A percentile compares a stretch with the other conserved stretches of the same genome.
phyloP scores from a whole-genome alignment of 129 eudicot species.

The sunflower (Helianthus annuus) region DNA sequence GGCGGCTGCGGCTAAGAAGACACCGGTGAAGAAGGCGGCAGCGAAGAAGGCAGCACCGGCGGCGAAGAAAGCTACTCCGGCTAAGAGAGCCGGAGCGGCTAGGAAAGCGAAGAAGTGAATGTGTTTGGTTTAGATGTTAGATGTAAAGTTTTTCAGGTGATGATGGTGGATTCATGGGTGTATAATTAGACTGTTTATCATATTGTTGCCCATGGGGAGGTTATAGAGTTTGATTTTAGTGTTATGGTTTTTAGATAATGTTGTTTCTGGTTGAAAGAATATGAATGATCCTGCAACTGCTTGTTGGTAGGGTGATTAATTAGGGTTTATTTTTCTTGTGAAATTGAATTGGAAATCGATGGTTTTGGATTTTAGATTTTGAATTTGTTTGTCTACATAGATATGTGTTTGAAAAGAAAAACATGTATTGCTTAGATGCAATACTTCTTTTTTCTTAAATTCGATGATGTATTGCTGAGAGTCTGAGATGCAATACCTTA shows the following conservation, averaged over 20 bases:
- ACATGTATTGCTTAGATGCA: too few species aligned
- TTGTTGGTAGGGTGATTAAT: constrained; percentile 1
- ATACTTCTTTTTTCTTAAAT: too few species aligned
- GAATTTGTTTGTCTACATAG: neutral
- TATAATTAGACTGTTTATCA: neutral
- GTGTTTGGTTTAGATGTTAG: neutral
- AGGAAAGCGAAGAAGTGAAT: neutral
- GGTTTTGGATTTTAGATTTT: neutral
- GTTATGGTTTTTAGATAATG: too few species aligned
- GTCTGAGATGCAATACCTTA: too few species aligned
- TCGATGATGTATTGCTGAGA: too few species aligned
- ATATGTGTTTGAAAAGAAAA: too few species aligned
- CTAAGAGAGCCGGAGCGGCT: neutral
- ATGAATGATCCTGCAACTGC: neutral
- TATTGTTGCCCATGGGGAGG: neutral
- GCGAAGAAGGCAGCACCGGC: neutral
- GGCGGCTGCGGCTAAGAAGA: neutral
- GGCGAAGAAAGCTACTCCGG: neutral
- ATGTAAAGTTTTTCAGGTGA: neutral
- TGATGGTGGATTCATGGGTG: neutral
- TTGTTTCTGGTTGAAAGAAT: neutral
- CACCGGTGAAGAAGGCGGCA: neutral
- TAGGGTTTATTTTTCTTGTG: neutral
- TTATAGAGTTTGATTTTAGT: constrained; percentile 1
- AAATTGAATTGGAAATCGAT: neutral